A percentile compares a stretch with the other conserved stretches of the same genome.
These are phyloP conservation scores for Schizonepeta tenuifolia DNA, from an alignment of 257 asterid species.

Conservation along the genomic window DNA sequence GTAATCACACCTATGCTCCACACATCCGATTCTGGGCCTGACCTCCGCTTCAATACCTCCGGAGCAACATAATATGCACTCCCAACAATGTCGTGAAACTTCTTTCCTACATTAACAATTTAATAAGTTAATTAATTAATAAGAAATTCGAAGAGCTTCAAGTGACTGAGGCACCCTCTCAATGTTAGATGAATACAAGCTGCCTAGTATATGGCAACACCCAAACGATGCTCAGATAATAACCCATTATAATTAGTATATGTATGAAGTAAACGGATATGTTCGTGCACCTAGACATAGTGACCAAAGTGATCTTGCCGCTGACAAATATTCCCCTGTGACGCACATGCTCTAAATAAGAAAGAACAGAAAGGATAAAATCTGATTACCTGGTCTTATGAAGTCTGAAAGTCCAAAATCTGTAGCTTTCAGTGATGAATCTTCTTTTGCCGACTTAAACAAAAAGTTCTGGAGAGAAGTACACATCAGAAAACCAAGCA, in stretches of 20 bases:
- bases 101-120: constrained; percentile 54
- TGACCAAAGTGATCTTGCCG: background rate
- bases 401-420: constrained; percentile 98
- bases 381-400: constrained; percentile 82
- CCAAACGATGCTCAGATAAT: background rate
- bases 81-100: constrained; percentile 92
- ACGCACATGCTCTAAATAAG: background rate
- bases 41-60: constrained; percentile 91
- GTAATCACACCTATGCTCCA: constrained; percentile 99
- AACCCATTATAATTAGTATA: background rate
- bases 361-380: constrained; percentile 8
- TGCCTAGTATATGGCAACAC: background rate
- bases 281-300: background rate
- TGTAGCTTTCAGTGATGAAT: constrained; percentile 86
- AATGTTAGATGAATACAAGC: constrained; percentile 7
- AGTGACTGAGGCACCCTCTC: constrained; percentile 16
- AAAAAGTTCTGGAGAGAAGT: constrained; percentile 69
- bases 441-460: constrained; percentile 81
- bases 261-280: background rate
- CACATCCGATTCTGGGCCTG: constrained; percentile 99
- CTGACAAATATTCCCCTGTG: background rate
- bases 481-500: constrained; percentile 31
- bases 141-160: background rate
- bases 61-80: constrained; percentile 99
- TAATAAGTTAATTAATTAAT: constrained; percentile 28